Evolutionary conservation across 345 rosid genomes (phyloP).

Genomic region (Abelmoschus esculentus): DNA sequence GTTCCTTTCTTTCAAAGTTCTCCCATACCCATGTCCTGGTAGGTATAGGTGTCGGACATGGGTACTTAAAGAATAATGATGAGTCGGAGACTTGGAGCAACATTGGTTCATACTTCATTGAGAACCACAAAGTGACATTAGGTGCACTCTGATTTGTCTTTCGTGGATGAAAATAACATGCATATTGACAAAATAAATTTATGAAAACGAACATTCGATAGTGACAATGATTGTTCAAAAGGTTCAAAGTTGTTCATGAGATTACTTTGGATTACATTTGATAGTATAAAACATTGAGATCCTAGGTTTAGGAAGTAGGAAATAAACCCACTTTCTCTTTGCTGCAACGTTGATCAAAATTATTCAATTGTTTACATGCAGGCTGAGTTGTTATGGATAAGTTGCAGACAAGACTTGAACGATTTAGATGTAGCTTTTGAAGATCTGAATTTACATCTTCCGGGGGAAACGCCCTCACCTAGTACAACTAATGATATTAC

Average conservation of each 20-base stretch:
- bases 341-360: not conserved
- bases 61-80: not conserved
- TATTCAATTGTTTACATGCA: constrained; percentile 27
- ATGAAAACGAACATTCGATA: not conserved
- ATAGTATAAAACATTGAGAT: not conserved
- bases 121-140: not conserved
- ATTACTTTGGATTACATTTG: not conserved
- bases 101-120: not conserved
- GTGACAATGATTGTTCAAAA: not conserved
- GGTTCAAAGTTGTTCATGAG: not conserved
- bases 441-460: constrained; percentile 36
- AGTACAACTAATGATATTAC: constrained; percentile 2
- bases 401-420: constrained; percentile 53
- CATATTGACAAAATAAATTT: not conserved
- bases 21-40: not conserved
- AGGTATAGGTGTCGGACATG: not conserved
- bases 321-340: not conserved
- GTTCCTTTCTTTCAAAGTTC: not conserved
- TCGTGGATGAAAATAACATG: not conserved
- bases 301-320: not conserved
- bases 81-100: not conserved
- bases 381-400: constrained; percentile 52
- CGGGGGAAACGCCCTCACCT: constrained; percentile 27
- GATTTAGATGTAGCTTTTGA: constrained; percentile 41
- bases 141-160: not conserved